phyloP scores from a whole-genome alignment of 208 protist species.

The Acanthamoeba divionensis region DNA sequence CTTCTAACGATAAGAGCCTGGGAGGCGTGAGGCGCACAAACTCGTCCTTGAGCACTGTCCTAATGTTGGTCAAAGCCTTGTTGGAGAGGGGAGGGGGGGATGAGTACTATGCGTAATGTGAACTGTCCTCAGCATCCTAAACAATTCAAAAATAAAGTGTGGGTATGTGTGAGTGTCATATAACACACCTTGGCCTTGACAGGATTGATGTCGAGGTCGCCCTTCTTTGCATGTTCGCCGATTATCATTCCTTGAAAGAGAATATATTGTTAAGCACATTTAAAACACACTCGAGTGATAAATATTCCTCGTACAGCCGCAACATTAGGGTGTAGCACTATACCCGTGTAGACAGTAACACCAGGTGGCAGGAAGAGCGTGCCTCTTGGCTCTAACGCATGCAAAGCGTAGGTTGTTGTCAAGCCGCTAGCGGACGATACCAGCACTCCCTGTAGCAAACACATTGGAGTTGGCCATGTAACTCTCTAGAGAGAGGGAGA shows the following conservation, averaged over 20 bases:
- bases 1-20: slow-evolving; percentile 73
- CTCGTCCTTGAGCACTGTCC: slow-evolving; percentile 72
- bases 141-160: no score
- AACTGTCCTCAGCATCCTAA: no score
- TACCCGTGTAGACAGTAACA: slow-evolving; percentile 73
- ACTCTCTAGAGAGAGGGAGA: no score
- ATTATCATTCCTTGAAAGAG: slow-evolving; percentile 79
- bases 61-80: slow-evolving; percentile 77
- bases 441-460: no score
- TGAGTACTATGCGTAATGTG: background rate
- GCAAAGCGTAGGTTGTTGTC: slow-evolving; percentile 72
- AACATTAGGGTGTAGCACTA: background rate
- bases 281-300: background rate
- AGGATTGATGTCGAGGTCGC: slow-evolving; percentile 80
- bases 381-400: slow-evolving; percentile 71
- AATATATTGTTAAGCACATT: background rate
- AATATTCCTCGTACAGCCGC: no score
- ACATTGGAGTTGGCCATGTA: no score
- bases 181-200: slow-evolving; percentile 61
- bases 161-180: background rate
- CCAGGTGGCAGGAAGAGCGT: slow-evolving; percentile 72
- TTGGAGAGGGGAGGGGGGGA: background rate
- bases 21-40: slow-evolving; percentile 66
- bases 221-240: slow-evolving; percentile 68
- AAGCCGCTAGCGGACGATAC: slow-evolving; percentile 74